phyloP scores from a whole-genome alignment of 2,329 filamentous ascomycete species.

The Pseudopyrenochaeta lycopersici region DNA sequence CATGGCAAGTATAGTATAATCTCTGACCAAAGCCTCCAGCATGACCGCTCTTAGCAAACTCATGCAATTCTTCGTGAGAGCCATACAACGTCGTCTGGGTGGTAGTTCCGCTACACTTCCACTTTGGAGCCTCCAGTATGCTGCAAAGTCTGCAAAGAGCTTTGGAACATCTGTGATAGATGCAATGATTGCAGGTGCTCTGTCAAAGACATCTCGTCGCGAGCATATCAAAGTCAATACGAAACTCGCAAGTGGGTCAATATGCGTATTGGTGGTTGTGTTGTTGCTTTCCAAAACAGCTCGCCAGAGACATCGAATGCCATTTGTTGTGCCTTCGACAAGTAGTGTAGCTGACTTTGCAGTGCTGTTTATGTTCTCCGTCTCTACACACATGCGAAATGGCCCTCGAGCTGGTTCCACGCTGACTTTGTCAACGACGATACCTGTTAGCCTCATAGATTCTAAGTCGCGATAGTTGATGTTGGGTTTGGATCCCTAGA shows the following conservation, averaged over 20 bases:
- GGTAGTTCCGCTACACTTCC: not conserved
- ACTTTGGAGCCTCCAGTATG: not conserved
- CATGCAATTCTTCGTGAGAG: not conserved
- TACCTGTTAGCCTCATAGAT: not conserved
- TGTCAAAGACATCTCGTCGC: not conserved
- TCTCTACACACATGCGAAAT: not conserved
- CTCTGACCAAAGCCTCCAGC: not conserved
- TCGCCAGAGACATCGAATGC: not conserved
- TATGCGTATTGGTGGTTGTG: too few relatives aligned
- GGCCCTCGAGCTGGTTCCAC: not conserved
- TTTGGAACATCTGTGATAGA: not conserved
- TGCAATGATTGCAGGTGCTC: not conserved
- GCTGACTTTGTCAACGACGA: not conserved
- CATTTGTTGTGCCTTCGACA: not conserved
- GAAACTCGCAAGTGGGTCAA: not conserved
- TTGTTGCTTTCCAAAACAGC: not conserved
- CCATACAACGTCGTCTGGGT: not conserved
- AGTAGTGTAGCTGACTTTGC: not conserved
- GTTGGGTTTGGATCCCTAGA: not conserved
- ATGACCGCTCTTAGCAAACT: not conserved
- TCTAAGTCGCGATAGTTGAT: not conserved
- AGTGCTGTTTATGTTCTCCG: not conserved
- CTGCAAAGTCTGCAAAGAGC: not conserved
- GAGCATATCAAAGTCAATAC: not conserved
- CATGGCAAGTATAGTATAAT: not conserved